Percentiles rank a stretch among this genome's conserved stretches.
phyloP scores from a whole-genome alignment of 208 protist genomes.

The Acanthamoeba rhysodes region DNA sequence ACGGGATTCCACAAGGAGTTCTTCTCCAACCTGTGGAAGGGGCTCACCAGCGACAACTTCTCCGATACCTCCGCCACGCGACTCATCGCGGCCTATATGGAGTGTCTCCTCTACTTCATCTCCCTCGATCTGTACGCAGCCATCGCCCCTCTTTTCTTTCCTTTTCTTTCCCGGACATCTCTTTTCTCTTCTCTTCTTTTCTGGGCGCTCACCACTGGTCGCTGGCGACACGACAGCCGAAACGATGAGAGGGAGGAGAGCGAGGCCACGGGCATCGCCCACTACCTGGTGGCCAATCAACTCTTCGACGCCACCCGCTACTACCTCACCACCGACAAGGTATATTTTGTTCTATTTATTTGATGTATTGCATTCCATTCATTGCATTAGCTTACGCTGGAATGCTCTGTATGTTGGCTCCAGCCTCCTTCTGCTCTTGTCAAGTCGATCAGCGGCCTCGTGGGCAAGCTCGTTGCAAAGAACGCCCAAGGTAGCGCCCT shows the following conservation, averaged over 20 bases:
- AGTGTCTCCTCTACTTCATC: conserved; percentile 71
- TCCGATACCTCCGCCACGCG: not conserved
- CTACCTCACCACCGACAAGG: conserved; percentile 61
- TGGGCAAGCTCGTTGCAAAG: conserved; percentile 42
- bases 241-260: not conserved
- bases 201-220: not conserved
- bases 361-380: not conserved
- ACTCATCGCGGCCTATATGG: conserved; percentile 65
- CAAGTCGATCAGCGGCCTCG: conserved; percentile 45
- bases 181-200: not conserved
- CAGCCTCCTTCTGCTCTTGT: conserved; percentile 41
- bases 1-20: conserved; percentile 74
- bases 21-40: conserved; percentile 76
- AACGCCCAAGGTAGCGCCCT: not conserved
- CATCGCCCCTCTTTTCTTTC: not conserved
- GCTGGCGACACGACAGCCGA: not conserved
- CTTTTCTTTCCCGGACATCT: not conserved
- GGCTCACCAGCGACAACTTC: conserved; percentile 30
- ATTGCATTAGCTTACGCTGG: not conserved
- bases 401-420: not conserved
- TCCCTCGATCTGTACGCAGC: not conserved
- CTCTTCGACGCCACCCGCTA: conserved; percentile 62
- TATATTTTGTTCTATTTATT: not conserved
- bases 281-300: conserved; percentile 4
- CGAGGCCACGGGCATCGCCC: not conserved